Percentiles rank a stretch among this genome's conserved stretches.
Evolutionary conservation across 208 protist genomes (phyloP).

Genomic region (Kentomonas sorsogonicus): DNA sequence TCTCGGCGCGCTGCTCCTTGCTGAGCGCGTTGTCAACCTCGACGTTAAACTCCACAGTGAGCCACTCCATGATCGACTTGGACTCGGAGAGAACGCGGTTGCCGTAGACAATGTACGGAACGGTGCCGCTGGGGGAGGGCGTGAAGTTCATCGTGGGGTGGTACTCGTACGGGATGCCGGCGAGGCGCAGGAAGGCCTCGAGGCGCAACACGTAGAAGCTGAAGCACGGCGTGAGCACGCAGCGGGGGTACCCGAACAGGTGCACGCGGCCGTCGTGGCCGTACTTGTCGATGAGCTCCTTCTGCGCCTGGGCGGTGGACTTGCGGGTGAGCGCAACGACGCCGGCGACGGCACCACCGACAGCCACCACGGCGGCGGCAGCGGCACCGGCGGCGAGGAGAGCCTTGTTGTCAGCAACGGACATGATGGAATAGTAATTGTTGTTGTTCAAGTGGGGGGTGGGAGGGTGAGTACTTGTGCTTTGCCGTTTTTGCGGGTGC

Average conservation of each 20-base stretch:
- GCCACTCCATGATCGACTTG: conserved; percentile 14
- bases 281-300: conserved; percentile 6
- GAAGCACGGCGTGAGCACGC: conserved; percentile 12
- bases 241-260: conserved; percentile 20
- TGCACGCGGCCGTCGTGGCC: conserved; percentile 22
- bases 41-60: conserved; percentile 14
- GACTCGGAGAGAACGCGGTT: conserved; percentile 17
- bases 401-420: conserved; percentile 14
- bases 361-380: conserved; percentile 1
- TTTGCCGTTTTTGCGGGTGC: background rate
- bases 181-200: conserved; percentile 27
- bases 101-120: conserved; percentile 22
- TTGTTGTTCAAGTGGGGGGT: background rate
- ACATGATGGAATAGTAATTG: background rate
- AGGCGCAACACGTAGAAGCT: conserved; percentile 13
- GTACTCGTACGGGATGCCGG: conserved; percentile 18
- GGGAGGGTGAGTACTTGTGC: background rate
- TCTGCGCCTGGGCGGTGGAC: background rate
- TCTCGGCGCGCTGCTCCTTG: conserved; percentile 10
- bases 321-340: conserved; percentile 5
- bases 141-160: conserved; percentile 4
- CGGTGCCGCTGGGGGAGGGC: conserved; percentile 17
- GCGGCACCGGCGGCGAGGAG: conserved; percentile 6
- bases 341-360: background rate
- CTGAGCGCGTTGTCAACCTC: conserved; percentile 10